Evolutionary conservation across 2,329 filamentous ascomycete genomes (phyloP), one percentile per base, ranked within the genome.

Genomic region (Epichloe aotearoae): DNA sequence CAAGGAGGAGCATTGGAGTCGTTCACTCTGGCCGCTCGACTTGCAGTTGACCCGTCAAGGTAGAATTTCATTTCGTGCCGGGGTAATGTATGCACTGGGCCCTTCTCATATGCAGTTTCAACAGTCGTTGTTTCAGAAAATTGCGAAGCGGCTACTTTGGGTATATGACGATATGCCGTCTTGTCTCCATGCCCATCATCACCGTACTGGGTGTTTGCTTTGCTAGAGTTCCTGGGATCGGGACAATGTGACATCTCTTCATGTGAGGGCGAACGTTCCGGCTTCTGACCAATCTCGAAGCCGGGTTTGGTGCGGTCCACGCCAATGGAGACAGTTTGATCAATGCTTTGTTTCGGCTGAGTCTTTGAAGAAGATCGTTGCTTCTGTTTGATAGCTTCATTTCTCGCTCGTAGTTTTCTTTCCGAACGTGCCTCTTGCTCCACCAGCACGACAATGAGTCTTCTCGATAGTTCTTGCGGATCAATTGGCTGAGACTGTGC

Each of bases 121-220:
- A 69, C 65, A 1, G 75, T 77, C 0, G 77, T 73, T 0, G 78
- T 81, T 42, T 69, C 65, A 10, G 71, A 65, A 57, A 81, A 82
- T 52, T 80, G 76, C 12, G 69, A 59, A 1, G 77, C 77, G 0
- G 78, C 78, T 37, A 75, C 69, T 49, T 69, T 68, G 14, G 79
- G 79, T 2, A 79, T 63, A 56, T 81, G 73, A 37, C 67, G 73
- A 55, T 78, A 74, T 17, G 37, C 44, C 14, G 47, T 23, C 17
- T 46, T 47, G n/a, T 23, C 30, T 15, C 23, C 42, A 20, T 41
- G 43, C 10, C 51, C 49, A 15, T 57, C 55, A 45, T 60, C 41
- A 19, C 17, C 23, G 19, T 30, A 53, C 45, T 54, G 55, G 36
- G 57, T 36, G 38, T 50, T 50, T 45, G 59, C 58, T 44, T 40